Evolutionary conservation across 768 basidiomycete genomes (phyloP), one percentile per base, ranked within the genome.

Genomic region (Atractiella rhizophila): DNA sequence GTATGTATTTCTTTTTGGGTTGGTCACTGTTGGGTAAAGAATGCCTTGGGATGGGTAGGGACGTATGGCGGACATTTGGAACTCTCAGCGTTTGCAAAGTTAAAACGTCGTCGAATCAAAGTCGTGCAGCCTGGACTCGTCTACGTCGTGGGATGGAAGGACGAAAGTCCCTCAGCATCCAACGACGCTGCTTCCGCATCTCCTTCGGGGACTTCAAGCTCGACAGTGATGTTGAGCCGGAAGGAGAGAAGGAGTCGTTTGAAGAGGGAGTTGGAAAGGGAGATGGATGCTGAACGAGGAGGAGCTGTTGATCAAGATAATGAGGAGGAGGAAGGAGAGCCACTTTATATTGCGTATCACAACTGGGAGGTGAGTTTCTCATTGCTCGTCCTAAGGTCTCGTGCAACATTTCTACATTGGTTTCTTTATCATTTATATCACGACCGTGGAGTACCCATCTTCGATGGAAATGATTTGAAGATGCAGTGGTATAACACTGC

Each of bases 31-130:
- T 35, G 37, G 41, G 44, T 40, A 50, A 21, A 15, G 23, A 39
- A 37, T 76, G 78, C 70, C 23, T n/a, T n/a, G n/a, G n/a, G n/a
- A n/a, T n/a, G n/a, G n/a, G n/a, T n/a, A n/a, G n/a, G n/a, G n/a
- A 86, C 83, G 2, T 88, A 86, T 46, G 85, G 83, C 30, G 82
- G 82, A 1, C 81, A 91, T 58, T 69, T 91, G 52, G 85, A 91
- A 57, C 65, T 91, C n/a, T 77, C 76, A 15, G 81, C 81, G 1
- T 88, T 85, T 56, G 74, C 85, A 4, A 78, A 83, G 50, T 68
- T 81, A 63, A 67, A 66, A 36, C 63, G 64, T 40, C 66, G 74
- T 24, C 68, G 81, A 52, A 75, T 91, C 57, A 88, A 88, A 62
- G 81, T 91, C 43, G 69, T 86, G 39, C 85, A 88, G 54, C 83